Evolutionary conservation across 441 rosid genomes (phyloP).

Genomic region (Brassica balearica): DNA sequence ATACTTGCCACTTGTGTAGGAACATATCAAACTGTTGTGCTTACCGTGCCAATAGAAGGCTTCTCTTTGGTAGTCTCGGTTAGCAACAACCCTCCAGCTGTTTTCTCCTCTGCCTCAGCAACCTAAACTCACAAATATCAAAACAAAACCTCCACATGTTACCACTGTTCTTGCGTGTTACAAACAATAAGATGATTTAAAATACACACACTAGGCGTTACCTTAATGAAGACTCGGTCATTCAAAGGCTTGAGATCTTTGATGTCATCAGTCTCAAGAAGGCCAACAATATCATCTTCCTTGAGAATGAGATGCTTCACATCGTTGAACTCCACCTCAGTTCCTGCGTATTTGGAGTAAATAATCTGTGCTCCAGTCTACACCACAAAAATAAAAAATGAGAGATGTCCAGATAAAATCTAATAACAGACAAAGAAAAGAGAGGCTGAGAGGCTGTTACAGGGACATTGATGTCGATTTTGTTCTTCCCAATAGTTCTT

Average conservation of each 20-base stretch:
- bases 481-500: constrained; percentile 59
- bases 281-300: constrained; percentile 91
- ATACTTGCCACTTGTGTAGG: neutral
- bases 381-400: neutral
- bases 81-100: constrained; percentile 89
- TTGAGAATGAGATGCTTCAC: constrained; percentile 77
- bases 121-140: constrained; percentile 52
- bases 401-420: neutral
- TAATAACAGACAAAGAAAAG: neutral
- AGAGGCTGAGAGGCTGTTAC: neutral
- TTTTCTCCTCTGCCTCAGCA: constrained; percentile 88
- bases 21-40: neutral
- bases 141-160: constrained; percentile 7
- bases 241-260: constrained; percentile 93
- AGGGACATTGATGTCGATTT: neutral
- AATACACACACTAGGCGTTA: constrained; percentile 24
- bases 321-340: constrained; percentile 82
- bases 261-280: constrained; percentile 84
- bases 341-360: constrained; percentile 59
- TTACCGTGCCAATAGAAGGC: constrained; percentile 88
- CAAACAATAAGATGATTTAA: constrained; percentile 11
- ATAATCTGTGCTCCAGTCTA: neutral
- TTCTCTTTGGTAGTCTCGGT: constrained; percentile 87
- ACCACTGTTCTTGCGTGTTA: neutral
- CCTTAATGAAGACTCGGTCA: constrained; percentile 87